Base-by-base conservation (phyloP, 768 basidiomycete genomes). In the Lactarius tabidus region DNA sequence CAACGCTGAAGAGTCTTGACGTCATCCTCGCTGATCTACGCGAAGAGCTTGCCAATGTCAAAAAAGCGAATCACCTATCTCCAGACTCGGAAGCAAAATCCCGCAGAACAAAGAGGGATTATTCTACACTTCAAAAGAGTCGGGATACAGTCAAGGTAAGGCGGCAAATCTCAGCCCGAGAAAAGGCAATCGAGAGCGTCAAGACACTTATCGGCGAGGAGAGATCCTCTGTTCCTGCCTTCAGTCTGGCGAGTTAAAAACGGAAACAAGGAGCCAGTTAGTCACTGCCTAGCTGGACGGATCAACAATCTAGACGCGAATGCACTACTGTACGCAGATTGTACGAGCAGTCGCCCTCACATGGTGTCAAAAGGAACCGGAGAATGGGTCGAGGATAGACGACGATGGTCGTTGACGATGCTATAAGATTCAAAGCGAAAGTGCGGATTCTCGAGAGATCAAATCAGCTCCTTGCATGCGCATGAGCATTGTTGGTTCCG, bases 131-230 rank as follows among this genome's bases (percentile, higher is more conserved):
- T 58, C 70, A 74, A 28, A 69, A 80, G 12, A 72, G 72, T 5
- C 71, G 75, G 53, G 88, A 92, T 73, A 63, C 90, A 3, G 70
- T 79, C 12, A 91, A 86, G 73, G 87, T 83, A 14, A 85, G 81
- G 59, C 81, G 89, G 31, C 82, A 92, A 35, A 79, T 92, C 28
- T 81, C 79, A 59, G 89, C 89, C 0, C 78, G 91, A 67, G 87
- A 91, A 74, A 84, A 82, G 60, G 82, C 89, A 0, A 84, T 93
- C 66, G 82, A 80, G 52, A 83, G 79, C 59, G 84, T 90, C 45
- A 86, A 86, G 71, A 71, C 69, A 10, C 71, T 88, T 15, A 77
- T 91, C 15, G 76, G 78, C 53, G 86, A 84, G 68, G 35, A 57
- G 18, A 35, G 53, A 45, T 38, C 26, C 23, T 48, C 43, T 31